These are phyloP conservation scores for Beta macrorhiza DNA, from an alignment of 179 eudicot species.

Conservation along the genomic window DNA sequence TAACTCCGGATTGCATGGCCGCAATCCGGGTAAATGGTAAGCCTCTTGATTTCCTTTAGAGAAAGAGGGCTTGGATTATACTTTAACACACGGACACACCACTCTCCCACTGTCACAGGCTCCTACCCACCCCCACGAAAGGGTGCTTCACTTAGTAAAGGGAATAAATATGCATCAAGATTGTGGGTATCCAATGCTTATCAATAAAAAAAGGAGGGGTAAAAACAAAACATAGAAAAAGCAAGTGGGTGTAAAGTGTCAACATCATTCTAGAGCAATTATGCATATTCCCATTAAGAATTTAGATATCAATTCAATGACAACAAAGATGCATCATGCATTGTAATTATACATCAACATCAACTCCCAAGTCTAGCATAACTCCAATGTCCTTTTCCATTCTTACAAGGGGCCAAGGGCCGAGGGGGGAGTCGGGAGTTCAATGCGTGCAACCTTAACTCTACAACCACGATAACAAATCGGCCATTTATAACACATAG, in stretches of 20 bases:
- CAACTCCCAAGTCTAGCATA: not conserved
- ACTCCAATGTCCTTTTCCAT: not conserved
- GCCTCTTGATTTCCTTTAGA: not conserved
- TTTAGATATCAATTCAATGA: not conserved
- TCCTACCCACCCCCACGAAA: not conserved
- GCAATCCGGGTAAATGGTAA: not conserved
- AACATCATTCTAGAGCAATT: not conserved
- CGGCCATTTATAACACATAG: too few relatives aligned
- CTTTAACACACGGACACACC: not conserved
- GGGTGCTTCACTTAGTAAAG: not conserved
- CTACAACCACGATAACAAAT: not conserved
- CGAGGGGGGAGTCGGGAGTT: not conserved
- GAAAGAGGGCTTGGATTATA: not conserved
- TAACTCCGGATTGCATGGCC: not conserved
- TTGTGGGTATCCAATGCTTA: constrained; percentile 19
- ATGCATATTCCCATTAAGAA: not conserved
- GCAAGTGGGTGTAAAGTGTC: not conserved
- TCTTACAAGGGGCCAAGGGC: not conserved
- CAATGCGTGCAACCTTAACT: too few relatives aligned
- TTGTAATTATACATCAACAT: not conserved
- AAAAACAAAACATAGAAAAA: not conserved
- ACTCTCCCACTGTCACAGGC: too few relatives aligned
- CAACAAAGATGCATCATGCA: not conserved
- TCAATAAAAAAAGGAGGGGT: not conserved
- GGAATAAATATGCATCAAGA: not conserved